phyloP scores from a whole-genome alignment of 164 flowering plant genomes.

The Paratinospora sagittata region DNA sequence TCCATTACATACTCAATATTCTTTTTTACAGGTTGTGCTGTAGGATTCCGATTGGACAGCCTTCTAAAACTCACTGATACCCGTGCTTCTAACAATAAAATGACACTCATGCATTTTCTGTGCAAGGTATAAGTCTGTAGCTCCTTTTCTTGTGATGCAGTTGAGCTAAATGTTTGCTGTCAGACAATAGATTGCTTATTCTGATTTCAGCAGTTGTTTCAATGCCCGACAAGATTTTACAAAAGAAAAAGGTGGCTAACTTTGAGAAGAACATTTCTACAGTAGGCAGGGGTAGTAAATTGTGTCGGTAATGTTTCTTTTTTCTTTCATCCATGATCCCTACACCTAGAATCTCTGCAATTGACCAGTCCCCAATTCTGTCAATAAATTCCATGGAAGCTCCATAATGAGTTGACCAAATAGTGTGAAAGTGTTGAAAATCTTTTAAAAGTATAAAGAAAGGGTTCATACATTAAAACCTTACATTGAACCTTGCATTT shows the following conservation, averaged over 20 bases:
- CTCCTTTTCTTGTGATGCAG: constrained; percentile 2
- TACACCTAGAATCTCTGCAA: not conserved
- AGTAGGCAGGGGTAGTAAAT: not conserved
- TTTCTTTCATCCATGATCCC: not conserved
- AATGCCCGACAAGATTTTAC: not conserved
- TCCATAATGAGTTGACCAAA: no score
- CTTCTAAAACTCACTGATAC: constrained; percentile 78
- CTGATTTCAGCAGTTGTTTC: not conserved
- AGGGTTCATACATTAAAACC: not conserved
- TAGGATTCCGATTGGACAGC: constrained; percentile 87
- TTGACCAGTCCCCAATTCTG: not conserved
- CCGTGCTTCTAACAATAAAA: constrained; percentile 76
- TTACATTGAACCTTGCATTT: not conserved
- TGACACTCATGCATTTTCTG: constrained; percentile 88
- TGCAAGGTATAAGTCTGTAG: constrained; percentile 51
- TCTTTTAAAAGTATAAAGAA: not conserved
- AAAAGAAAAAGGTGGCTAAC: no score
- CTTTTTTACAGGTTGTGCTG: constrained; percentile 57
- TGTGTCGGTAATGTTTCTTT: no score
- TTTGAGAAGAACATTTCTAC: not conserved
- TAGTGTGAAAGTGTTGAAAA: not conserved
- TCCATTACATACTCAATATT: not conserved
- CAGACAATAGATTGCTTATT: not conserved
- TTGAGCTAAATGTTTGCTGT: not conserved
- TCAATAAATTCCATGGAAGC: not conserved